Conservation (phyloP, 2,329 filamentous ascomycete genomes). For the Colletotrichum chrysophilum region DNA sequence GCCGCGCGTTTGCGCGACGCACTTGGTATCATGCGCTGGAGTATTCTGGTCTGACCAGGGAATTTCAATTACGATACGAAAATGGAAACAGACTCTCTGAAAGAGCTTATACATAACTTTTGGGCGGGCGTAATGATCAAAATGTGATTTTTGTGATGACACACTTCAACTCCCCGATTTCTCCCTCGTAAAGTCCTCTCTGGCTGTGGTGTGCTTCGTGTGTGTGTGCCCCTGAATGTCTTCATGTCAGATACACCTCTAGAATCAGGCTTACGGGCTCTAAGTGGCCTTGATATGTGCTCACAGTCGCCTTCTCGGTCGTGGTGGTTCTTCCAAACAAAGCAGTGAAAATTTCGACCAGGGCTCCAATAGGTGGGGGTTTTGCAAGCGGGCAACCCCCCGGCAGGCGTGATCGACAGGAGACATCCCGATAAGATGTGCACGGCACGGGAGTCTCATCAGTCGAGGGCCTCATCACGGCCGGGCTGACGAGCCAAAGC, state of each 20-base stretch:
- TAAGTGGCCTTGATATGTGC: neutral
- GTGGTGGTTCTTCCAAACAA: neutral
- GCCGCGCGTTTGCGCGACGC: conserved; percentile 13
- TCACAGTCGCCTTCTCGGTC: neutral
- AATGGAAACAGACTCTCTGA: conserved; percentile 19
- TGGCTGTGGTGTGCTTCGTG: neutral
- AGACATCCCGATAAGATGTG: neutral
- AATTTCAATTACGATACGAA: conserved; percentile 19
- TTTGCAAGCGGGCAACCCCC: neutral
- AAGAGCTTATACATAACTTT: conserved; percentile 11
- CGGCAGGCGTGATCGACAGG: neutral
- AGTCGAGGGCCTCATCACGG: neutral
- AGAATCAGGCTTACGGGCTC: neutral
- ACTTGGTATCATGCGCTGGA: conserved; percentile 23
- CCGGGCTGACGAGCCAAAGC: neutral
- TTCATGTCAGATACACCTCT: neutral
- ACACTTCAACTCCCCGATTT: neutral
- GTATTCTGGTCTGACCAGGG: conserved; percentile 19
- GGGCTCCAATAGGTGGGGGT: neutral
- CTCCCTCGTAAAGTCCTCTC: neutral
- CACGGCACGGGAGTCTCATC: neutral
- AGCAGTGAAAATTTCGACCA: neutral
- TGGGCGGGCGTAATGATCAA: conserved; percentile 19
- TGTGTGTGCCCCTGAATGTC: neutral
- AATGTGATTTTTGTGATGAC: conserved; percentile 19